These are phyloP conservation scores for Malus domestica DNA, from an alignment of 306 rosid species.

Conservation along the genomic window DNA sequence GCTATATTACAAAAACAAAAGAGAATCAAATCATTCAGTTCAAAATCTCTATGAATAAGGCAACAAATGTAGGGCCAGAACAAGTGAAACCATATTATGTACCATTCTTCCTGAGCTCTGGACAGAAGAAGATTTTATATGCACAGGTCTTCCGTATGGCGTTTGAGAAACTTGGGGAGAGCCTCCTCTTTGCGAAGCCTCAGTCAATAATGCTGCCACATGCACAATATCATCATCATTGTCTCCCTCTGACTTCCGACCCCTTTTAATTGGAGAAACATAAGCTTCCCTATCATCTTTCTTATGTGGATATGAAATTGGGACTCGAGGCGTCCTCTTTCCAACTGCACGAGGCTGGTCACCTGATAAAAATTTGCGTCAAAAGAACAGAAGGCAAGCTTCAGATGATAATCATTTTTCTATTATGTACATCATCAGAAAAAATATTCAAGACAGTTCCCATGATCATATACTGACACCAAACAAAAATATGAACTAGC, in stretches of 20 bases:
- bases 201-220: constrained; percentile 52
- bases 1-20: constrained; percentile 31
- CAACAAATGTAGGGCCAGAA: background rate
- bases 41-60: constrained; percentile 6
- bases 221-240: constrained; percentile 53
- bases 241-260: constrained; percentile 37
- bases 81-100: constrained; percentile 2
- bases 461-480: background rate
- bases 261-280: constrained; percentile 39
- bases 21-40: constrained; percentile 8
- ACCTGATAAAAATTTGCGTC: constrained; percentile 35
- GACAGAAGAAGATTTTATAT: constrained; percentile 34
- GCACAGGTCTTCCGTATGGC: constrained; percentile 31
- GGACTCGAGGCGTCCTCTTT: constrained; percentile 76
- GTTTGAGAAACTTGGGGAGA: constrained; percentile 50
- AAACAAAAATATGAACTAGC: background rate
- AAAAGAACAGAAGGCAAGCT: constrained; percentile 13
- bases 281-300: constrained; percentile 35
- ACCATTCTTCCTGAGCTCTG: constrained; percentile 49
- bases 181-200: constrained; percentile 64
- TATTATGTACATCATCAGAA: background rate
- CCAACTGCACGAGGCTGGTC: constrained; percentile 68
- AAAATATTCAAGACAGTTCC: background rate
- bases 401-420: constrained; percentile 2
- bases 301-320: constrained; percentile 41